Percentiles rank a stretch among this genome's conserved stretches.
Evolutionary conservation across 305 asterid genomes (phyloP).

Genomic region (Solanum hybrid): DNA sequence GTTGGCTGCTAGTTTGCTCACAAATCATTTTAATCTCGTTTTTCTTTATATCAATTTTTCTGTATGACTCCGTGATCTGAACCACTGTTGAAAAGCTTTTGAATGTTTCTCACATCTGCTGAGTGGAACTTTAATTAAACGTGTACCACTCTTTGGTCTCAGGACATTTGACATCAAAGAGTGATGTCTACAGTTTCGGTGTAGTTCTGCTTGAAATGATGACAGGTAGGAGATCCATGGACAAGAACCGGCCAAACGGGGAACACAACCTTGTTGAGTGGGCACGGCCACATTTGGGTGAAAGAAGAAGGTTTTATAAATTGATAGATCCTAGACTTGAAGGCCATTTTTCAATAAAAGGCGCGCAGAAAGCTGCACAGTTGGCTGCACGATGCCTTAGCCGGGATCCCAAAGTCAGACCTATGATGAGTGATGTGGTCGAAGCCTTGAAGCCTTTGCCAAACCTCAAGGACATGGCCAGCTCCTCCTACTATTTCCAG

Average conservation of each 20-base stretch:
- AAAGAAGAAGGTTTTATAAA: conserved; percentile 43
- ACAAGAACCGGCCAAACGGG: conserved; percentile 61
- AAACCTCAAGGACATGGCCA: conserved; percentile 66
- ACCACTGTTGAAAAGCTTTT: not conserved
- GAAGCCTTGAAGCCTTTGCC: conserved; percentile 63
- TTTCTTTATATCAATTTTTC: not conserved
- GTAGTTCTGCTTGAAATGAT: conserved; percentile 62
- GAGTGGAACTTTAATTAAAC: not conserved
- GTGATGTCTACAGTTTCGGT: conserved; percentile 64
- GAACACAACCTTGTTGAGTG: conserved; percentile 71
- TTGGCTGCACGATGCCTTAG: conserved; percentile 52
- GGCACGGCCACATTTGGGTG: conserved; percentile 63
- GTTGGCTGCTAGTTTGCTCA: not conserved
- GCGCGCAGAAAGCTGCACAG: conserved; percentile 59
- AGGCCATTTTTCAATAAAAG: conserved; percentile 61
- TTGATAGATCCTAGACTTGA: conserved; percentile 61
- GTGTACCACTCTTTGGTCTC: conserved; percentile 5
- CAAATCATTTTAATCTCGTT: not conserved
- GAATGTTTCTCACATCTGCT: not conserved
- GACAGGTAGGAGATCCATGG: conserved; percentile 68
- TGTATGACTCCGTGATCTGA: not conserved
- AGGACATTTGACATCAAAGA: conserved; percentile 70
- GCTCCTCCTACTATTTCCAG: conserved; percentile 60
- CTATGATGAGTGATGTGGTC: conserved; percentile 59
- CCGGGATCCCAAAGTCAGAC: conserved; percentile 53